Evolutionary conservation across 345 rosid genomes (phyloP).

Genomic region (Brassica napus): DNA sequence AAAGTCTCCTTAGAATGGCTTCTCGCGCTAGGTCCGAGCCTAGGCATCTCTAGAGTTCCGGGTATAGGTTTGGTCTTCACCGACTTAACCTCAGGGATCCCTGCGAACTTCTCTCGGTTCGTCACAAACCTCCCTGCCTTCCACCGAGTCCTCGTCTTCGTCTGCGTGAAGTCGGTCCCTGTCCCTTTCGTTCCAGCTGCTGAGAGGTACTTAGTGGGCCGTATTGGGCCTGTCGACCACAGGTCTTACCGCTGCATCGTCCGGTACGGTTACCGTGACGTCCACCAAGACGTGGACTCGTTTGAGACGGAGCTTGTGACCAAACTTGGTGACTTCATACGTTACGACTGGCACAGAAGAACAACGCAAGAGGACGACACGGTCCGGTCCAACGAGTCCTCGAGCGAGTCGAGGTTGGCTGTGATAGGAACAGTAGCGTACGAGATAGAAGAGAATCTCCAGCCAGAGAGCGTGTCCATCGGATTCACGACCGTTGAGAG

Average conservation of each 20-base stretch:
- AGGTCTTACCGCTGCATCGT: conserved; percentile 89
- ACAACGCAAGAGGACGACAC: conserved; percentile 43
- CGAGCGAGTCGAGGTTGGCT: conserved; percentile 66
- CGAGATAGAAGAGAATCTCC: conserved; percentile 61
- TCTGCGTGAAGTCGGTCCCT: conserved; percentile 92
- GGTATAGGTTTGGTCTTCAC: conserved; percentile 96
- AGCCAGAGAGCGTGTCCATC: conserved; percentile 68
- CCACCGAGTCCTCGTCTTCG: conserved; percentile 86
- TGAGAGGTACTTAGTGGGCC: conserved; percentile 92
- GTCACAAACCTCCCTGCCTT: conserved; percentile 99
- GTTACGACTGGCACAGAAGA: conserved; percentile 62
- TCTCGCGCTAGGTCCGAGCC: conserved; percentile 85
- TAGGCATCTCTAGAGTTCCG: conserved; percentile 89
- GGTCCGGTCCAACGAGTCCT: conserved; percentile 53
- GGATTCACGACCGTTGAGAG: conserved; percentile 74
- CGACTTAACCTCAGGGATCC: conserved; percentile 90
- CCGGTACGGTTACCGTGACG: conserved; percentile 93
- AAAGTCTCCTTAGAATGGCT: conserved; percentile 98
- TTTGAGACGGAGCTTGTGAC: conserved; percentile 78
- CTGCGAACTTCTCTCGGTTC: conserved; percentile 96
- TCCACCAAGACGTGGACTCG: conserved; percentile 88
- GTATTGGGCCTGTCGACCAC: conserved; percentile 86
- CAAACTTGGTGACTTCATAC: conserved; percentile 71
- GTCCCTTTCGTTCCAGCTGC: conserved; percentile 87
- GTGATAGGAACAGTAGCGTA: conserved; percentile 75